phyloP scores from a whole-genome alignment of 2,329 filamentous ascomycete genomes.

The Colletotrichum sp. region DNA sequence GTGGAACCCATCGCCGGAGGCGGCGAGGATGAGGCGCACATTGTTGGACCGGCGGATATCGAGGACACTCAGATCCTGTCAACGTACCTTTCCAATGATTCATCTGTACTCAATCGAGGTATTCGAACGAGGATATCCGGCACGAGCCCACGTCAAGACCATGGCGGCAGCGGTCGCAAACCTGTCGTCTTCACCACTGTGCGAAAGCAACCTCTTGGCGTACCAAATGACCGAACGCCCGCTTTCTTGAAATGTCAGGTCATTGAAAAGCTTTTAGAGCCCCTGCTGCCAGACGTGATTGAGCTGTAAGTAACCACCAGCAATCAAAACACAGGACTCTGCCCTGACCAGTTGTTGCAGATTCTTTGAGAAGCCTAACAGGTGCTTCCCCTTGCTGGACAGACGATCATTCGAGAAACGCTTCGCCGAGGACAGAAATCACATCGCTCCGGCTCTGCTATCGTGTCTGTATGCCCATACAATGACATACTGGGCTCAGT shows the following conservation, averaged over 20 bases:
- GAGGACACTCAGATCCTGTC: constrained; percentile 66
- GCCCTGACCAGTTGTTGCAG: constrained; percentile 30
- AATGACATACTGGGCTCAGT: constrained; percentile 61
- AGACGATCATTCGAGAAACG: constrained; percentile 56
- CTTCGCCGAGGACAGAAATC: constrained; percentile 47
- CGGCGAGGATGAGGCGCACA: constrained; percentile 52
- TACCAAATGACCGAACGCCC: constrained; percentile 39
- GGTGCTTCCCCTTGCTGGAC: constrained; percentile 67
- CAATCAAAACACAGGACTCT: too few relatives aligned
- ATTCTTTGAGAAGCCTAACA: constrained; percentile 61
- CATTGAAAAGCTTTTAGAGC: constrained; percentile 64
- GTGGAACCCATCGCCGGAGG: constrained; percentile 12
- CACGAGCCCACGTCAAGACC: constrained; percentile 1
- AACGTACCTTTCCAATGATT: constrained; percentile 33
- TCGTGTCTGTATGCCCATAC: constrained; percentile 64
- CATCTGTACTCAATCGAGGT: neutral
- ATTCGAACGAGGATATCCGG: constrained; percentile 8
- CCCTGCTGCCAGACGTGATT: constrained; percentile 55
- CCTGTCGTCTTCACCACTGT: constrained; percentile 54
- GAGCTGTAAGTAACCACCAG: constrained; percentile 41
- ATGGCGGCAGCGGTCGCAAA: constrained; percentile 3
- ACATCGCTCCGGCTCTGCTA: constrained; percentile 60
- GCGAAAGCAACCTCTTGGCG: constrained; percentile 49
- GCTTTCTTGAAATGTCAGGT: constrained; percentile 56
- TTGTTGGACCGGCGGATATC: constrained; percentile 64